These are phyloP conservation scores for Tetradesmus lagerheimii DNA, from an alignment of 139 green algal species.

Conservation along the genomic window DNA sequence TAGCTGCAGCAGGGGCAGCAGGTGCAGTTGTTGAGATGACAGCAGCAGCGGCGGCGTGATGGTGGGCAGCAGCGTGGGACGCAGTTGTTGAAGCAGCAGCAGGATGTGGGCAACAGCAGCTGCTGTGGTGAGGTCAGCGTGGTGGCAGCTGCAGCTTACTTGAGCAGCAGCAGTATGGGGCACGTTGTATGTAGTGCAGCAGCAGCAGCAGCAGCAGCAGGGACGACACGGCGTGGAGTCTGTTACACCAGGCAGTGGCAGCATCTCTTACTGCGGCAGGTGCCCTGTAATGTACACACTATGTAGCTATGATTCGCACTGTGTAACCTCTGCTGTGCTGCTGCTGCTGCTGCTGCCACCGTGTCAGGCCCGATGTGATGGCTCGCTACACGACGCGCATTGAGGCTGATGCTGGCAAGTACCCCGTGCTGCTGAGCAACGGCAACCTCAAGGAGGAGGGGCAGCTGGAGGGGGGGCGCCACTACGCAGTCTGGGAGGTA, in stretches of 20 bases:
- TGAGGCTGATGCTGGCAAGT: constrained; percentile 88
- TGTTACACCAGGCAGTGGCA: too few relatives aligned
- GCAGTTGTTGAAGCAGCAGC: too few relatives aligned
- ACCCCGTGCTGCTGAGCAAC: constrained; percentile 98
- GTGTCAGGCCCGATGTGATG: constrained; percentile 64
- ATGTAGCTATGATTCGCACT: background rate
- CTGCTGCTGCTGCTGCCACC: background rate
- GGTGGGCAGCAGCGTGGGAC: background rate
- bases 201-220: too few relatives aligned
- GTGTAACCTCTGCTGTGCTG: background rate
- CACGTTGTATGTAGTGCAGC: too few relatives aligned
- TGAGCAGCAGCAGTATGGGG: too few relatives aligned
- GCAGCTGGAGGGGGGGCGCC: constrained; percentile 70
- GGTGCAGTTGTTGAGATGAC: background rate
- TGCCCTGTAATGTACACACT: background rate
- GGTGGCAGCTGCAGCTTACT: too few relatives aligned
- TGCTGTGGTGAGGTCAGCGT: too few relatives aligned
- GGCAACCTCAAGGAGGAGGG: constrained; percentile 94
- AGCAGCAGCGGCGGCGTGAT: background rate
- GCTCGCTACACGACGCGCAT: constrained; percentile 90
- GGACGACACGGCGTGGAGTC: too few relatives aligned
- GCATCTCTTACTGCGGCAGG: too few relatives aligned
- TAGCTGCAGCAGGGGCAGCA: background rate
- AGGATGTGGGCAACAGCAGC: too few relatives aligned
- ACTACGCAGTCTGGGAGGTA: constrained; percentile 58